Base-by-base conservation (phyloP, 192 early-diverging fungal genomes). In the Jimgerdemannia lactiflua region DNA sequence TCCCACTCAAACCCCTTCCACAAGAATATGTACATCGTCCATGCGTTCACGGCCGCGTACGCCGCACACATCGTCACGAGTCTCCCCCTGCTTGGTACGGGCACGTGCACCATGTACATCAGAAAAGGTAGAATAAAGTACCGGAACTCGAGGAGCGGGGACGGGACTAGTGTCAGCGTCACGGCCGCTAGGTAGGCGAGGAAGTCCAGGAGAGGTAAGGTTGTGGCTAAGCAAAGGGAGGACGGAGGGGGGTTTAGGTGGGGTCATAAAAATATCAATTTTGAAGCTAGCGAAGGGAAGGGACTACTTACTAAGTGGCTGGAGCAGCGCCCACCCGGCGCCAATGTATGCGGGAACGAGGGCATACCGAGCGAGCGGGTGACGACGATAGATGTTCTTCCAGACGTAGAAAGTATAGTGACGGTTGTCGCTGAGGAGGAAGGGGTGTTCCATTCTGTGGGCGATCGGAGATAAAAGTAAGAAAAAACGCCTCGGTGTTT, bases 391-490 rank as follows among this genome's bases (percentile, higher is more conserved):
- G 1, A 95, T 54, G 68, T 93, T 87, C 75, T 91, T 94, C 95
- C 96, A 98, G 43, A 99, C 54, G 79, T 99, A 99, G 78, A 99
- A 99, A 4, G 94, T 89, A 73, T 94, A 97, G 85, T 99, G 97
- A 42, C 97, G 88, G 79, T 99, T 99, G 78, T 99, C 97, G 76
- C 92, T 90, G 39, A 98, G 86, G 68, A 99, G 80, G 79, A 97
- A 99, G 65, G 95, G 95, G 76, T 99, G 97, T 78, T 95, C 96
- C 73, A 91, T 84, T 3, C 94, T 95, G 71, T 19, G 41, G 40
- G 18, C 19, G 14, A 3, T 3, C 9, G 4, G 49, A 59, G 49
- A 10, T 59, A 59, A 59, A 59, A 59, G 14, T 10, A 2, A 59
- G 14, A 59, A 59, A 59, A 59, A 59, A 59, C 65, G 29, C 29